Evolutionary conservation across 805 yeast genomes (phyloP), one percentile per base, ranked within the genome.

Genomic region (Tetrapisispora namnaoensis): DNA sequence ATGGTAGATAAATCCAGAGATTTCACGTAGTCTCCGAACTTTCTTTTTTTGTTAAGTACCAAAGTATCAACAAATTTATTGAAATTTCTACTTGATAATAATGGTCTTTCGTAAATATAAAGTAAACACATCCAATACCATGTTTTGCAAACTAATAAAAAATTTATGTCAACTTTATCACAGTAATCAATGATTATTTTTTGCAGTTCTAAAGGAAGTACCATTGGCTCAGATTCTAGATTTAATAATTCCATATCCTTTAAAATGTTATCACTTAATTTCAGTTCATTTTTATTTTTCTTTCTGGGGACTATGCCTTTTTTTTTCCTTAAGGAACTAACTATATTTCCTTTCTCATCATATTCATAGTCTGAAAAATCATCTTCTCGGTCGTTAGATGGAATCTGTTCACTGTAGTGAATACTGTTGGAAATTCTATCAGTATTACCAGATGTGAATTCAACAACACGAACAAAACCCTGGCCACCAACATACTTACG

Each of bases 1-100:
- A 90, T 87, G 41, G 78, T 74, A 10, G 95, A 76, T 36, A 93
- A 70, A 61, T 93, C 93, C 39, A 93, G 71, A 16, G 71, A 73
- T 47, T 71, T 72, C 16, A 93, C 93, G 49, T 76, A 59, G 11
- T 73, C 67, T 3, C 90, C 91, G 20, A 62, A 47, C 44, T 74
- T 74, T 30, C 45, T 47, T 62, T 75, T 76, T 42, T 73, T 62
- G 20, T 73, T 68, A 49, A 66, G 55, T 24, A 82, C 69, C 34
- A 86, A 71, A 0, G 87, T 69, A 9, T 83, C 86, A 40, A 89
- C 91, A 68, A 91, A 93, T 24, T 66, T 63, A 50, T 70, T 68
- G 60, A 88, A 90, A 63, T 89, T 90, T 47, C 72, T 70, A 4
- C 93, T 80, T 44, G 72, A 71, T 42, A 91, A 70, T 1, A 49